Evolutionary conservation across 768 basidiomycete genomes (phyloP).

Genomic region (Amanita rubescens): DNA sequence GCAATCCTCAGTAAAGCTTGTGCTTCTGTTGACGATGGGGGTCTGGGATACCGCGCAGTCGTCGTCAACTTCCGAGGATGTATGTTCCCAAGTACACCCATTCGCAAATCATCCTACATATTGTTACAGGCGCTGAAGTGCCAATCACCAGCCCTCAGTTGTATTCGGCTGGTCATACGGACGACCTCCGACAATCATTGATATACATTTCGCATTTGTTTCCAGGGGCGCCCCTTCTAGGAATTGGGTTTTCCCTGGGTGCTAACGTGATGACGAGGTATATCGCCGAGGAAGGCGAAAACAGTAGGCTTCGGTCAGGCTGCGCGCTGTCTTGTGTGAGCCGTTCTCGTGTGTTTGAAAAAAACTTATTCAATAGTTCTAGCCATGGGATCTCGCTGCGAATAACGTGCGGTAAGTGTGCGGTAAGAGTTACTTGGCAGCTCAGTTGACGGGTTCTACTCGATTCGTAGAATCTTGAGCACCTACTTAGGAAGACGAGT

Average conservation of each 20-base stretch:
- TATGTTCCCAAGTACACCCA: constrained; percentile 29
- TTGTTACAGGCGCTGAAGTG: constrained; percentile 67
- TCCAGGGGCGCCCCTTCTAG: constrained; percentile 77
- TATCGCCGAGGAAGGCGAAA: constrained; percentile 72
- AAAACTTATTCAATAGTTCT: constrained; percentile 10
- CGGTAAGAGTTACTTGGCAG: constrained; percentile 7
- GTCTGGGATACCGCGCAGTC: constrained; percentile 82
- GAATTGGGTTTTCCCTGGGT: constrained; percentile 90
- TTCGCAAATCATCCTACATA: constrained; percentile 10
- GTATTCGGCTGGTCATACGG: constrained; percentile 85
- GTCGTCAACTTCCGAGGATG: constrained; percentile 94
- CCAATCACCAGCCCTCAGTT: constrained; percentile 77
- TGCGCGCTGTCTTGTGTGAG: constrained; percentile 72
- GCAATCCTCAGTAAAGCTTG: constrained; percentile 72
- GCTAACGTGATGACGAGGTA: constrained; percentile 89
- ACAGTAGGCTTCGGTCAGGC: constrained; percentile 54
- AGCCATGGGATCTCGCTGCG: constrained; percentile 49
- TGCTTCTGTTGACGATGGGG: constrained; percentile 65
- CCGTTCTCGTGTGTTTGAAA: constrained; percentile 17
- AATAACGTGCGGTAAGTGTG: constrained; percentile 40
- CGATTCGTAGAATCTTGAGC: constrained; percentile 39
- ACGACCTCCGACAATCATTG: constrained; percentile 80
- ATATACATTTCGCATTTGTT: constrained; percentile 65
- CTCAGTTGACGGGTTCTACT: not conserved
- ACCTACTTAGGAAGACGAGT: constrained; percentile 52